Evolutionary conservation across 305 asterid genomes (phyloP).

Genomic region (Rubia balearica): DNA sequence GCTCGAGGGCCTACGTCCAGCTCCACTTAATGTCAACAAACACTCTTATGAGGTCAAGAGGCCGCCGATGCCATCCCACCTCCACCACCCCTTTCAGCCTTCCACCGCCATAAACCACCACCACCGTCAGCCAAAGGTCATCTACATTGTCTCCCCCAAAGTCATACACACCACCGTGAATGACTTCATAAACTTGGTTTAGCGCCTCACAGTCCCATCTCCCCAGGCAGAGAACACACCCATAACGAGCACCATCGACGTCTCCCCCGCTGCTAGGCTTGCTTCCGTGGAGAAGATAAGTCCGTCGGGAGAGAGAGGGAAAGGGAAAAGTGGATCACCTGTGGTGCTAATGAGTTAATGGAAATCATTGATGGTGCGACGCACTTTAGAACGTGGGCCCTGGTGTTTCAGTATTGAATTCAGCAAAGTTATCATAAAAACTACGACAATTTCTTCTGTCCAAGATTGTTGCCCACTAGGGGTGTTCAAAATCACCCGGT

Average conservation of each 20-base stretch:
- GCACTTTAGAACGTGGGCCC: slow-evolving; percentile 30
- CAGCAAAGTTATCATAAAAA: no score
- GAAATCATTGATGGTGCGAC: slow-evolving; percentile 38
- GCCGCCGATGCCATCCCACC: slow-evolving; percentile 51
- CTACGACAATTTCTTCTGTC: no score
- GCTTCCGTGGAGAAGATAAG: slow-evolving; percentile 62
- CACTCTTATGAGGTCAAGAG: slow-evolving; percentile 72
- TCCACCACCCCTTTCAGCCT: not conserved
- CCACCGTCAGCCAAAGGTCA: slow-evolving; percentile 62
- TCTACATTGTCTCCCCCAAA: slow-evolving; percentile 73
- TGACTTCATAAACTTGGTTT: slow-evolving; percentile 76
- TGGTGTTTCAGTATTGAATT: no score
- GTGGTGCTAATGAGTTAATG: slow-evolving; percentile 19
- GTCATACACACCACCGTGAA: slow-evolving; percentile 68
- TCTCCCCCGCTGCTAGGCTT: slow-evolving; percentile 74
- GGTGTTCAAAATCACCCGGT: no score
- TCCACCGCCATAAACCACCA: not conserved
- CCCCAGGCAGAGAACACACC: slow-evolving; percentile 21
- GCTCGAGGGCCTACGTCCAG: slow-evolving; percentile 84
- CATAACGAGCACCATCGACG: slow-evolving; percentile 24
- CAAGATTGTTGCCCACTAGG: no score
- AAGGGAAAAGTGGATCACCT: slow-evolving; percentile 16
- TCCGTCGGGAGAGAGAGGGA: slow-evolving; percentile 30
- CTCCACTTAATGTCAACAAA: slow-evolving; percentile 72
- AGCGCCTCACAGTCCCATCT: slow-evolving; percentile 66